Evolutionary conservation across 2,329 filamentous ascomycete species (phyloP).

Genomic region (Fusarium buxicola): DNA sequence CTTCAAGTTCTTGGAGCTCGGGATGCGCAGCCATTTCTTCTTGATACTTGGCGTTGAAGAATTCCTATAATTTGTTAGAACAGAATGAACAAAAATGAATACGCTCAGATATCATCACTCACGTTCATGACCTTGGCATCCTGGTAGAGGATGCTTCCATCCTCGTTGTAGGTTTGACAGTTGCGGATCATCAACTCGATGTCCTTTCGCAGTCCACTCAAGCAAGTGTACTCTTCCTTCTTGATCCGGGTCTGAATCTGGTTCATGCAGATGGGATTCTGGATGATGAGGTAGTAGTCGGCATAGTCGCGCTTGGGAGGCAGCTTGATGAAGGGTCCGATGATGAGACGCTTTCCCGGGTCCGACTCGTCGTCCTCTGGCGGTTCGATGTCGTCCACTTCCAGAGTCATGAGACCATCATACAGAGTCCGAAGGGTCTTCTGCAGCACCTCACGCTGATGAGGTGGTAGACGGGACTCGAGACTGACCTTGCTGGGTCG

Average conservation of each 20-base stretch:
- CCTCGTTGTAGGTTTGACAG: conserved; percentile 96
- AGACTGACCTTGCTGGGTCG: conserved; percentile 70
- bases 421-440: conserved; percentile 81
- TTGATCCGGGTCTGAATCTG: conserved; percentile 96
- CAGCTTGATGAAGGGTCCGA: conserved; percentile 92
- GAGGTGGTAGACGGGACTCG: conserved; percentile 67
- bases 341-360: conserved; percentile 79
- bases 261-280: conserved; percentile 94
- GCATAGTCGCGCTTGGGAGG: conserved; percentile 90
- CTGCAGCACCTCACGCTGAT: conserved; percentile 82
- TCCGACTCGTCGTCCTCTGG: conserved; percentile 69
- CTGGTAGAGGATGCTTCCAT: conserved; percentile 89
- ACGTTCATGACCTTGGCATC: conserved; percentile 96
- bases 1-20: conserved; percentile 67
- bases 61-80: conserved; percentile 62
- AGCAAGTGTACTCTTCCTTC: conserved; percentile 87
- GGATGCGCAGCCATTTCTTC: conserved; percentile 65
- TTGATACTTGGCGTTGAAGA: conserved; percentile 65
- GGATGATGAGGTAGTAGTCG: conserved; percentile 95
- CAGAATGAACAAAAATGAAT: neutral
- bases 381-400: conserved; percentile 77
- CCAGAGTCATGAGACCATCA: conserved; percentile 83
- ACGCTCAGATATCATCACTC: conserved; percentile 32
- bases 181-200: conserved; percentile 88
- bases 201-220: conserved; percentile 85